Evolutionary conservation across 1,284 basidiomycete species (phyloP), one percentile per base, ranked within the genome.

Genomic region (Vanrija humicola): DNA sequence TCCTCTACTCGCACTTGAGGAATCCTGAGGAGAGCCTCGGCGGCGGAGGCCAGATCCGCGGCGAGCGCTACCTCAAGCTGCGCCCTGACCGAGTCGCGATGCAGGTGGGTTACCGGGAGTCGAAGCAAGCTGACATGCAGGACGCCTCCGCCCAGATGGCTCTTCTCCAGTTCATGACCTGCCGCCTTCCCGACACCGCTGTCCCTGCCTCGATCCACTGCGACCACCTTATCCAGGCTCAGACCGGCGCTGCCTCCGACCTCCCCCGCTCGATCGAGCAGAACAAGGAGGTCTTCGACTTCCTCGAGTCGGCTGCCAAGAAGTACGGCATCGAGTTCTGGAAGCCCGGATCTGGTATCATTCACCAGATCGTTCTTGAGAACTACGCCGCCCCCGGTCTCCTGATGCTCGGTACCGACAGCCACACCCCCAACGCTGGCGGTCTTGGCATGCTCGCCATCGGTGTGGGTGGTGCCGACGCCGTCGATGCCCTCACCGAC

Each of bases 231-330:
- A 98, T 99, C 74, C 92, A 98, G 81, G 95, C 96, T 46, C 93
- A 97, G 77, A 78, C 92, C 59, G 94, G 94, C 59, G 94, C 94
- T 76, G 85, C 82, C 46, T 88, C 90, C 81, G 96, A 98, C 83
- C 82, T 99, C 72, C 89, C 84, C 48, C 88, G 95, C 55, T 94
- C 95, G 55, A 86, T 90, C 73, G 82, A 90, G 66, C 89, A 91
- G 75, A 98, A 99, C 87, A 93, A 87, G 84, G 96, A 99, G 79
- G 96, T 99, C 55, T 98, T 98, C 79, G 94, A 98, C 81, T 99
- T 99, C 83, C 84, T 99, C 78, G 94, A 93, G 48, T 97, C 95
- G 38, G 91, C 89, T 57, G 94, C 92, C 51, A 93, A 94, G 64
- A 98, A 98, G 80, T 97, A 97, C 79, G 93, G 93, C 74, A 90